Base-by-base conservation (phyloP, 345 rosid genomes). In the Melaleuca quinquenervia region DNA sequence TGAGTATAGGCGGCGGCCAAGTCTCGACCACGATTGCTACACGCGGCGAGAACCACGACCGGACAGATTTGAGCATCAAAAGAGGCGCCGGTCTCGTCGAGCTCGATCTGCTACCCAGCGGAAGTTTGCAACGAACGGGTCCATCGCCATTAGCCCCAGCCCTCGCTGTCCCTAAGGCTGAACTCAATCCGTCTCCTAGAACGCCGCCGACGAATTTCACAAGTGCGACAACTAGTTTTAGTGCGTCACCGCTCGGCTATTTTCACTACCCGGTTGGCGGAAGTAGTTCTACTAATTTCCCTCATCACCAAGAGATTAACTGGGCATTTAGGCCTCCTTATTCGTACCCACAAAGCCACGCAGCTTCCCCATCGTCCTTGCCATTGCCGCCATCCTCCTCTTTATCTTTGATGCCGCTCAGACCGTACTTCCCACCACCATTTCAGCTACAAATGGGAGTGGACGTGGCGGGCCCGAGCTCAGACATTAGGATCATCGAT, bases 401-500 rank as follows among this genome's bases (percentile, higher is more conserved):
- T 82, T 89, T 93, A 41, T 87, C 93, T 76, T 85, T 94, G 90
- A 87, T 91, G 92, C 94, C 95, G 24, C 83, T 90, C 87, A 93
- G 96, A 75, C 84, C 96, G 3, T 92, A 91, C 91, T 95, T 93
- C 70, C 86, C 91, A 24, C 92, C 93, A 49, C 96, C 92, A 29
- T 92, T 91, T 86, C 95, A 92, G 48, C 86, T 91, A 41, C 94
- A 91, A 51, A 55, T 90, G 29, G 93, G 90, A 85, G 84, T 87
- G 55, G 95, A 92, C 82, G 89, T 87, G 55, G 92, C 94, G 27
- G 97, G 96, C 60, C 92, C 97, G 50, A 93, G 95, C 90, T 89
- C 93, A 2, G 94, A 93, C 86, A 89, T 95, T 83, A 85, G 95
- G 90, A 91, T 96, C 86, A 90, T 95, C 84, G 96, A 94, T 90